phyloP scores from a whole-genome alignment of 2,329 filamentous ascomycete genomes.

The Ophiostoma pallidulum region DNA sequence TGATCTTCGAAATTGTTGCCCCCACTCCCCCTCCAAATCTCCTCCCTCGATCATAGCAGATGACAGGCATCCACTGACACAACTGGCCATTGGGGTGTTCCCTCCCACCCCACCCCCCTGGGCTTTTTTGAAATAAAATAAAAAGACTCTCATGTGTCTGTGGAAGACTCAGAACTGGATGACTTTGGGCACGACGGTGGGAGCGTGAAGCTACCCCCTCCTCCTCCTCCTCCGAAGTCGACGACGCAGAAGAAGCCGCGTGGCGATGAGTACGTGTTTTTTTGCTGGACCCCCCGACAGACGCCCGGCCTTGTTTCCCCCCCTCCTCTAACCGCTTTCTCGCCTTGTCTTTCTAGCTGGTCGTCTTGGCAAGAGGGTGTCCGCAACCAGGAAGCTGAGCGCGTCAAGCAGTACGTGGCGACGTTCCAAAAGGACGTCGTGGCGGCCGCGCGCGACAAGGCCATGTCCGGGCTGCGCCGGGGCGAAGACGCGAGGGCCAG shows the following conservation, averaged over 20 bases:
- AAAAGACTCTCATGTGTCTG: background rate
- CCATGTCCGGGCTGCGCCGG: conserved; percentile 4
- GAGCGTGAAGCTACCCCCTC: no score
- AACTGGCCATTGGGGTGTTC: no score
- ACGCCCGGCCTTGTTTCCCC: no score
- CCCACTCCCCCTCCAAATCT: no score
- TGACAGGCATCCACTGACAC: no score
- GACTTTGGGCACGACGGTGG: no score
- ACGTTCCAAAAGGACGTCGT: conserved; percentile 10
- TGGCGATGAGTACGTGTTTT: background rate
- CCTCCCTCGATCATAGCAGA: no score
- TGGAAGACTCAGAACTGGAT: background rate
- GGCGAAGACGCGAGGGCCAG: background rate
- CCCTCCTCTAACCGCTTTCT: no score
- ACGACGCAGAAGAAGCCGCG: background rate
- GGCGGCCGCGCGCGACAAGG: conserved; percentile 1
- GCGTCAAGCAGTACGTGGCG: conserved; percentile 13
- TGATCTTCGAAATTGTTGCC: no score
- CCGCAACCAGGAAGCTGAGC: conserved; percentile 14
- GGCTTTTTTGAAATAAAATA: no score
- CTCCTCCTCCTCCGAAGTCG: background rate
- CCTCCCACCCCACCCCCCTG: no score
- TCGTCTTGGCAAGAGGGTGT: conserved; percentile 9
- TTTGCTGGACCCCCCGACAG: conserved; percentile 12
- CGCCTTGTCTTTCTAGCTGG: conserved; percentile 9